Percentiles rank a stretch among this genome's conserved stretches.
Evolutionary conservation across 1,284 basidiomycete species (phyloP).

Genomic region (Xerocomus tenax): DNA sequence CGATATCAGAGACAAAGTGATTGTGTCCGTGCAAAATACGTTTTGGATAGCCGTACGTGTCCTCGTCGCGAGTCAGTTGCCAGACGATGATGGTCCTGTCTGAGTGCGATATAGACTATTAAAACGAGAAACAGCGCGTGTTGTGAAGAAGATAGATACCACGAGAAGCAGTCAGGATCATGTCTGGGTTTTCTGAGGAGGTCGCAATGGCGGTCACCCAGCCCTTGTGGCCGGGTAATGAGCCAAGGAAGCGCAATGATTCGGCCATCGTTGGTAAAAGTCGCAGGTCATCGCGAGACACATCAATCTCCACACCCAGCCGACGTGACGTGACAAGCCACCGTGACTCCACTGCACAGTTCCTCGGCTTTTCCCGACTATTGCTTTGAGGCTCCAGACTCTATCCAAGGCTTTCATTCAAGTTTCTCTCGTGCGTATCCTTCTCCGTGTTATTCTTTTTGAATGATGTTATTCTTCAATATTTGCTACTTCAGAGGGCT

Average conservation of each 20-base stretch:
- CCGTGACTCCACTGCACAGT: conserved; percentile 46
- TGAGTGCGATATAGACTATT: conserved; percentile 50
- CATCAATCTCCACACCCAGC: conserved; percentile 3
- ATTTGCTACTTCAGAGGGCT: conserved; percentile 82
- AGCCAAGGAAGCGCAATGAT: conserved; percentile 85
- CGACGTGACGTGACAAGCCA: conserved; percentile 50
- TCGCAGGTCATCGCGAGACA: conserved; percentile 32
- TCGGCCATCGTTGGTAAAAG: conserved; percentile 60
- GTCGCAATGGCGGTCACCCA: conserved; percentile 97
- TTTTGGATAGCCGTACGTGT: conserved; percentile 90
- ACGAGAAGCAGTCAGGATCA: conserved; percentile 94
- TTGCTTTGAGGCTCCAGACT: neutral
- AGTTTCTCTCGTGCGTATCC: conserved; percentile 17
- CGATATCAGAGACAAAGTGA: conserved; percentile 99
- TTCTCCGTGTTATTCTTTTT: neutral
- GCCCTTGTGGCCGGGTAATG: conserved; percentile 90
- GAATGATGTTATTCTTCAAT: conserved; percentile 51
- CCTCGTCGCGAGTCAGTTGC: conserved; percentile 95
- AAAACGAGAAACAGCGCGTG: conserved; percentile 19
- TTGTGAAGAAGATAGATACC: conserved; percentile 47
- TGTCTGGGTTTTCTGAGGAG: conserved; percentile 92
- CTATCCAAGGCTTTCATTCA: neutral
- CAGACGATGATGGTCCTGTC: conserved; percentile 99
- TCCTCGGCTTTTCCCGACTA: conserved; percentile 30
- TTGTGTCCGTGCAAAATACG: conserved; percentile 98